Evolutionary conservation across 768 basidiomycete genomes (phyloP).

Genomic region (Amylocystis lapponica): DNA sequence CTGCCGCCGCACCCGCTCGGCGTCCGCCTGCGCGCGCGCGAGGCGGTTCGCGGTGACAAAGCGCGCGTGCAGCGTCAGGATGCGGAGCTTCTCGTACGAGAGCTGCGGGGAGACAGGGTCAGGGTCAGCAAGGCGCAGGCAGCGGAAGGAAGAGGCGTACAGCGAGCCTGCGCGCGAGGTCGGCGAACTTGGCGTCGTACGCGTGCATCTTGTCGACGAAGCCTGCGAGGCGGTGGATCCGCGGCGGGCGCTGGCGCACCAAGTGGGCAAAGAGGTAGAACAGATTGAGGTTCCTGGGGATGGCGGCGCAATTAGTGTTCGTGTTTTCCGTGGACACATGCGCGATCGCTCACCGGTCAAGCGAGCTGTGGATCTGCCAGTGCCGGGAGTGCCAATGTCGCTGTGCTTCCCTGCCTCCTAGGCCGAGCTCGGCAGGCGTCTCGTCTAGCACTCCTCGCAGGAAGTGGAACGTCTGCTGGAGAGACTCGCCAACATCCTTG

Average conservation of each 20-base stretch:
- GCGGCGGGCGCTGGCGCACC: constrained; percentile 11
- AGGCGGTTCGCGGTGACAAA: constrained; percentile 1
- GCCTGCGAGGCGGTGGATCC: constrained; percentile 13
- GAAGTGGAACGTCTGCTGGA: constrained; percentile 4
- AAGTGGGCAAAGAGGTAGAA: constrained; percentile 13
- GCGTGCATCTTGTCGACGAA: constrained; percentile 14
- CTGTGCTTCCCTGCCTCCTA: constrained; percentile 6
- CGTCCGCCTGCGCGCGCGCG: constrained; percentile 4
- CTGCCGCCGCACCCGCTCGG: constrained; percentile 5
- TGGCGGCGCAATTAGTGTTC: neutral
- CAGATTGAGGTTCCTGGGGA: constrained; percentile 11
- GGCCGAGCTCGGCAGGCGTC: constrained; percentile 9
- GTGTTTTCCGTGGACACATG: neutral
- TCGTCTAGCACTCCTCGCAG: constrained; percentile 11
- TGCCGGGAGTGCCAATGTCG: constrained; percentile 14
- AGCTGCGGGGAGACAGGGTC: constrained; percentile 1
- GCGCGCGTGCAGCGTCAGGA: constrained; percentile 6
- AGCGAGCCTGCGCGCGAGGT: constrained; percentile 13
- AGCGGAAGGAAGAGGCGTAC: constrained; percentile 1
- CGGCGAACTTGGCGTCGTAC: constrained; percentile 13
- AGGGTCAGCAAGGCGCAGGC: neutral
- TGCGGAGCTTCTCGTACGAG: constrained; percentile 13
- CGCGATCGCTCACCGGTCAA: constrained; percentile 9
- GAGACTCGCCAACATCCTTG: constrained; percentile 5
- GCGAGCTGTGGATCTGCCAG: constrained; percentile 10